Conservation (phyloP, 805 yeast genomes). For the Suhomyces emberorum region DNA sequence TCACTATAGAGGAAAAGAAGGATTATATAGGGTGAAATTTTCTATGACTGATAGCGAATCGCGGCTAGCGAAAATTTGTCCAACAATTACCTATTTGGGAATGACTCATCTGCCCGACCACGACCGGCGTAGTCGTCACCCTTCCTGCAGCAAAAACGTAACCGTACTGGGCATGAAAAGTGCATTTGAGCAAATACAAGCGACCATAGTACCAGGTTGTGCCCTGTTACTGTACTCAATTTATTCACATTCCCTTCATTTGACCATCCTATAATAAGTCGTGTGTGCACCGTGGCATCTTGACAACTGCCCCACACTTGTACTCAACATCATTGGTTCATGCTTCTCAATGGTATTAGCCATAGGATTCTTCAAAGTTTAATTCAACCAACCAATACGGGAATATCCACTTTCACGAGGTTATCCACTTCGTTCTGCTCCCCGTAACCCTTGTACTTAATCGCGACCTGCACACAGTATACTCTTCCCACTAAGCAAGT, state of each 20-base stretch:
- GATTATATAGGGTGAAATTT: conserved; percentile 1
- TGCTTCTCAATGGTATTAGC: too few relatives aligned
- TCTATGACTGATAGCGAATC: conserved; percentile 29
- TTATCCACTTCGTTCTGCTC: conserved; percentile 35
- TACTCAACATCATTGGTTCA: too few relatives aligned
- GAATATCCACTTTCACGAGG: conserved; percentile 32
- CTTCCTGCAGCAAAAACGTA: neutral
- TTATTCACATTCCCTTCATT: too few relatives aligned
- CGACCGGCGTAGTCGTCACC: neutral
- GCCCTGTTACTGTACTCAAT: too few relatives aligned
- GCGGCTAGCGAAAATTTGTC: conserved; percentile 27
- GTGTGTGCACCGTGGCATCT: too few relatives aligned
- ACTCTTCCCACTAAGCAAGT: conserved; percentile 59
- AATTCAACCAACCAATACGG: conserved; percentile 33
- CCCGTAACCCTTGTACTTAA: conserved; percentile 26
- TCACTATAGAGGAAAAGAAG: conserved; percentile 1
- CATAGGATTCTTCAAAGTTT: neutral
- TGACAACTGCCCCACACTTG: too few relatives aligned
- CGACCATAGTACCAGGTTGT: too few relatives aligned
- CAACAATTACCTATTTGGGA: conserved; percentile 23
- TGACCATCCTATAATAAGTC: too few relatives aligned
- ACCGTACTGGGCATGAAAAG: too few relatives aligned
- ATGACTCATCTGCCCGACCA: conserved; percentile 16
- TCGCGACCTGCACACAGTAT: conserved; percentile 49
- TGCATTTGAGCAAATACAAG: too few relatives aligned